Base-by-base conservation (phyloP, 192 early-diverging fungal species). In the Coemansia sp. region DNA sequence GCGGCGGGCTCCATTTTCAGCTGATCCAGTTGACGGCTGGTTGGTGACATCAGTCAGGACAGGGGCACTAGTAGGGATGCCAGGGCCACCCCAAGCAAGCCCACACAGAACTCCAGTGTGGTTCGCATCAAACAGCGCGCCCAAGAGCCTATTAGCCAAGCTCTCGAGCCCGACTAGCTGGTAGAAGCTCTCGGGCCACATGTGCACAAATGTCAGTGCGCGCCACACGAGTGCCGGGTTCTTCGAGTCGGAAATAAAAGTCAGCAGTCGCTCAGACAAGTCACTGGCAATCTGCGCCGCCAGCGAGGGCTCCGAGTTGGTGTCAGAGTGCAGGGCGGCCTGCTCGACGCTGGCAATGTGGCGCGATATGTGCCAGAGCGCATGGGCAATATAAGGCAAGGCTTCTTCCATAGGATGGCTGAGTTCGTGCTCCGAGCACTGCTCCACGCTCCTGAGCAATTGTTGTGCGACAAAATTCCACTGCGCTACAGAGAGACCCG, bases 331-430 rank as follows among this genome's bases (percentile, higher is more conserved):
- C 59, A 36, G 50, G 25, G 42, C 21, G 7, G 38, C 12, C 43
- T 66, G 65, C 36, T 53, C 28, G 10, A 28, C 48, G 13, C 43
- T 53, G 34, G 21, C 45, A 10, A 33, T 21, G 35, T 31, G 53
- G 21, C 13, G 38, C 28, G 23, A 61, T 16, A 64, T 74, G 23
- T 31, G 48, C 56, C 60, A 72, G 13, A 81, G 42, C 18, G 38
- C 39, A 39, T 66, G 57, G 7, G 69, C 47, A 20, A 75, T 65
- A n/a, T 81, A 81, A 18, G 78, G 78, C 13, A 81, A 48, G 13
- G 64, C 45, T 3, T 55, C 26, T 25, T 34, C 47, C 13, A 53
- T 4, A 20, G 66, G 20, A 11, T 28, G 63, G 3, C 55, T 57
- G 12, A 41, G 20, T n/a, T 81, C 73, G 16, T 16, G 64, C 52